Percentiles rank a stretch among this genome's conserved stretches.
Evolutionary conservation across 108 stramenopile species (phyloP).

Genomic region (Cyclotella choctawhatcheeana): DNA sequence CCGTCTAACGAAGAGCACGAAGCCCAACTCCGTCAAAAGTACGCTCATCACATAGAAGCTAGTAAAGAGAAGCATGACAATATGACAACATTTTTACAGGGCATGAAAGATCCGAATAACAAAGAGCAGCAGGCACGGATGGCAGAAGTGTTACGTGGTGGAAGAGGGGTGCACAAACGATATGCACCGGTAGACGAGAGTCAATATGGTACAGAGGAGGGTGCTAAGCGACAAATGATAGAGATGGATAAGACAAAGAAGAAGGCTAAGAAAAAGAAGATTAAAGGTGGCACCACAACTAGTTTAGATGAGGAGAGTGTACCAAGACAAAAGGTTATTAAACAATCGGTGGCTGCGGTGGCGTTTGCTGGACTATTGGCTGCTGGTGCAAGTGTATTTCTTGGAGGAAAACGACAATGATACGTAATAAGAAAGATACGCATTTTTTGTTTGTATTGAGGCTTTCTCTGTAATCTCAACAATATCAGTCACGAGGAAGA

Average conservation of each 20-base stretch:
- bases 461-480: no score
- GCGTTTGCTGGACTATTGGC: constrained; percentile 43
- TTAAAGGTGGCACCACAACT: neutral
- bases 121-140: constrained; percentile 46
- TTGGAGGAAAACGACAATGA: constrained; percentile 43
- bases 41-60: constrained; percentile 48
- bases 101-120: constrained; percentile 45
- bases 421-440: neutral
- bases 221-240: constrained; percentile 44
- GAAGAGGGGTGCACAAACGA: constrained; percentile 52
- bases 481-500: no score
- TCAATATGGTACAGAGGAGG: constrained; percentile 59
- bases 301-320: constrained; percentile 2
- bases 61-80: constrained; percentile 39
- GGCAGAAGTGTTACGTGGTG: constrained; percentile 52
- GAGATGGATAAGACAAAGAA: constrained; percentile 27
- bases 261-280: constrained; percentile 30
- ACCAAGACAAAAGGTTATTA: constrained; percentile 12
- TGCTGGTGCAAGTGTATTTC: constrained; percentile 40
- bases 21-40: constrained; percentile 45
- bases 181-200: constrained; percentile 54
- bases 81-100: constrained; percentile 44
- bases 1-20: constrained; percentile 54
- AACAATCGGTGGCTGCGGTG: constrained; percentile 44
- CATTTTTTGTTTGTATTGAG: neutral